Conservation (phyloP, 208 protist genomes). For the Crithidia fasciculata region DNA sequence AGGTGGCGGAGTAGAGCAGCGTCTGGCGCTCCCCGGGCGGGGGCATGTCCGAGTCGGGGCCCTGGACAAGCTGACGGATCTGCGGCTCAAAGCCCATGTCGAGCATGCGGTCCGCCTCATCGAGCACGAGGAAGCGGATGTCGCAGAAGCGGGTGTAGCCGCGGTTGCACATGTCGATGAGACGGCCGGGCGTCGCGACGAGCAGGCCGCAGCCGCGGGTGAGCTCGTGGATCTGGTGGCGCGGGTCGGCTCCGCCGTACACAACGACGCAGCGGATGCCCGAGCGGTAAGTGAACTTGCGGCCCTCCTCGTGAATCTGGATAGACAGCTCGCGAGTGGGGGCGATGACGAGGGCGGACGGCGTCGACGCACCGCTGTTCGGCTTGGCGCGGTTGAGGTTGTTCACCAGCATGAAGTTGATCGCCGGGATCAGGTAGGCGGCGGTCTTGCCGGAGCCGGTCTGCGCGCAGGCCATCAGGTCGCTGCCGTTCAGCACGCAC, state of each 20-base stretch:
- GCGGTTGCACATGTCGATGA: slow-evolving; percentile 88
- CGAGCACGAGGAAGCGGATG: slow-evolving; percentile 96
- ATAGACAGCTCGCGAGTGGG: slow-evolving; percentile 97
- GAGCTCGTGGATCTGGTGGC: slow-evolving; percentile 96
- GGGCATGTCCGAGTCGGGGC: slow-evolving; percentile 95
- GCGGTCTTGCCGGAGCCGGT: slow-evolving; percentile 99
- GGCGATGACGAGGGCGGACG: slow-evolving; percentile 95
- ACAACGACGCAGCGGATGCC: slow-evolving; percentile 95
- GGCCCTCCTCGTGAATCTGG: slow-evolving; percentile 98
- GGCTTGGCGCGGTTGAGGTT: slow-evolving; percentile 54
- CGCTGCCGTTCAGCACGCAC: slow-evolving; percentile 90
- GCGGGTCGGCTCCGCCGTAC: slow-evolving; percentile 97
- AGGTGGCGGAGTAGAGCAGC: slow-evolving; percentile 99
- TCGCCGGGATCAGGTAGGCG: slow-evolving; percentile 98
- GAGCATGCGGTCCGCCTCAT: slow-evolving; percentile 99
- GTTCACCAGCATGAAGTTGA: slow-evolving; percentile 90
- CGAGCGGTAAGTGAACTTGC: slow-evolving; percentile 96
- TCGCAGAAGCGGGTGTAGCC: slow-evolving; percentile 85
- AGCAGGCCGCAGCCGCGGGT: slow-evolving; percentile 95
- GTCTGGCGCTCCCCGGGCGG: slow-evolving; percentile 97
- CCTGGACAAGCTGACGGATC: slow-evolving; percentile 98
- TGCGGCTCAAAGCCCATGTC: slow-evolving; percentile 99
- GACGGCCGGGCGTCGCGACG: slow-evolving; percentile 92
- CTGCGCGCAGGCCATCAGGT: slow-evolving; percentile 99
- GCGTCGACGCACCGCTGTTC: slow-evolving; percentile 71